phyloP scores from a whole-genome alignment of 805 yeast genomes.

The Nakazawaea pomicola region DNA sequence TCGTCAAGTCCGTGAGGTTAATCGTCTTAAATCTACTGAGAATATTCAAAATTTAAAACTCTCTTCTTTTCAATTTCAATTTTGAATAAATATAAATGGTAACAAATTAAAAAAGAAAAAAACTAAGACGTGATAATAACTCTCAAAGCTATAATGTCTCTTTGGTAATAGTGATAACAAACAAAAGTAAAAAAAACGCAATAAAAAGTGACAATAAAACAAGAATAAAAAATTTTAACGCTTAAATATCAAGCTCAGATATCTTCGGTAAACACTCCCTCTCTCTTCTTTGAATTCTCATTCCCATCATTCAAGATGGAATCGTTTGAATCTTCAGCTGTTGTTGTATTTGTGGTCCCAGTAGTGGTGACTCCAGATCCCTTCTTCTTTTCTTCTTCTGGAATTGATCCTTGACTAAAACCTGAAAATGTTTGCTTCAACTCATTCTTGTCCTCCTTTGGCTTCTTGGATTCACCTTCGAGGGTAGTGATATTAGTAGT shows the following conservation, averaged over 20 bases:
- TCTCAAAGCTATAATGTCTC: too few relatives aligned
- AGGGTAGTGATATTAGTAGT: too few relatives aligned
- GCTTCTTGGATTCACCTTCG: too few relatives aligned
- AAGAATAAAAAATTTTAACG: not conserved
- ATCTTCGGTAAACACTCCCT: slow-evolving; percentile 14
- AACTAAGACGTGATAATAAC: too few relatives aligned
- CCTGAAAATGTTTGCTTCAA: slow-evolving; percentile 34
- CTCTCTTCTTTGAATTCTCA: not conserved
- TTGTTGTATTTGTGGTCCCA: not conserved
- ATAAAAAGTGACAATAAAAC: not conserved
- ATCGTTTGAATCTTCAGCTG: not conserved
- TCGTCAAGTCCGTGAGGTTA: too few relatives aligned
- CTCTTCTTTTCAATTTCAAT: too few relatives aligned
- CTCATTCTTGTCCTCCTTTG: slow-evolving; percentile 15
- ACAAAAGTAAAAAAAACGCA: not conserved
- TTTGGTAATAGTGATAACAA: not conserved
- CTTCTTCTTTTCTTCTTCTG: slow-evolving; percentile 19
- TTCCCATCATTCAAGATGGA: slow-evolving; percentile 3
- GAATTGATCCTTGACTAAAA: slow-evolving; percentile 40
- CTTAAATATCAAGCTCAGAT: slow-evolving; percentile 1
- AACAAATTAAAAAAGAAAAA: too few relatives aligned
- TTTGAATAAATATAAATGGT: too few relatives aligned
- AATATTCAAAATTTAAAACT: too few relatives aligned
- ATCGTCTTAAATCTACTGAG: too few relatives aligned
- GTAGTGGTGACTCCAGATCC: not conserved